phyloP scores from a whole-genome alignment of 495 filamentous ascomycete species.

The Penicillium macrosclerotiorum region DNA sequence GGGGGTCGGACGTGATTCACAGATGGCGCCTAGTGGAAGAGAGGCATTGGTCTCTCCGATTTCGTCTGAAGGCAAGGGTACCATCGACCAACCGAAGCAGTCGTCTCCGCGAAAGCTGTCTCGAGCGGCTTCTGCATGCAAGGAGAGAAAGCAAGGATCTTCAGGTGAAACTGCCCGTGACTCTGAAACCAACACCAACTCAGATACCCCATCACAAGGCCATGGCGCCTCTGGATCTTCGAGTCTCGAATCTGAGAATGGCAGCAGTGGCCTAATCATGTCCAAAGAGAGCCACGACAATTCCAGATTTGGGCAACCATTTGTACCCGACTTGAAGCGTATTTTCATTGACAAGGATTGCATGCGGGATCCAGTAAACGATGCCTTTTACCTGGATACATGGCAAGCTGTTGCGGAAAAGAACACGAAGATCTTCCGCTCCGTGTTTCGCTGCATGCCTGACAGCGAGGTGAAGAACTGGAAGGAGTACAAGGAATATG shows the following conservation, averaged over 20 bases:
- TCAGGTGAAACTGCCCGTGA: constrained; percentile 49
- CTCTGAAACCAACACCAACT: constrained; percentile 18
- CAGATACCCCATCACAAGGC: constrained; percentile 9
- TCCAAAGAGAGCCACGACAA: constrained; percentile 43
- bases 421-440: constrained; percentile 89
- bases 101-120: constrained; percentile 22
- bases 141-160: constrained; percentile 38
- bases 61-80: constrained; percentile 59
- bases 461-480: constrained; percentile 91
- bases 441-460: constrained; percentile 95
- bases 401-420: constrained; percentile 90
- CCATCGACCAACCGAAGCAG: constrained; percentile 46
- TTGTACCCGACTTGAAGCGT: constrained; percentile 64
- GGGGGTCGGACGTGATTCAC: constrained; percentile 64
- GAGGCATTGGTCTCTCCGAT: constrained; percentile 66
- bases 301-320: constrained; percentile 50
- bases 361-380: constrained; percentile 79
- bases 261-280: constrained; percentile 45
- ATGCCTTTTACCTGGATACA: constrained; percentile 79
- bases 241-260: constrained; percentile 76
- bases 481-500: constrained; percentile 90
- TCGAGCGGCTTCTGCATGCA: constrained; percentile 19
- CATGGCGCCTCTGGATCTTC: constrained; percentile 32
- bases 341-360: constrained; percentile 64
- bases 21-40: constrained; percentile 52